Conservation (phyloP, 495 filamentous ascomycete species). For the Xylaria grammica region DNA sequence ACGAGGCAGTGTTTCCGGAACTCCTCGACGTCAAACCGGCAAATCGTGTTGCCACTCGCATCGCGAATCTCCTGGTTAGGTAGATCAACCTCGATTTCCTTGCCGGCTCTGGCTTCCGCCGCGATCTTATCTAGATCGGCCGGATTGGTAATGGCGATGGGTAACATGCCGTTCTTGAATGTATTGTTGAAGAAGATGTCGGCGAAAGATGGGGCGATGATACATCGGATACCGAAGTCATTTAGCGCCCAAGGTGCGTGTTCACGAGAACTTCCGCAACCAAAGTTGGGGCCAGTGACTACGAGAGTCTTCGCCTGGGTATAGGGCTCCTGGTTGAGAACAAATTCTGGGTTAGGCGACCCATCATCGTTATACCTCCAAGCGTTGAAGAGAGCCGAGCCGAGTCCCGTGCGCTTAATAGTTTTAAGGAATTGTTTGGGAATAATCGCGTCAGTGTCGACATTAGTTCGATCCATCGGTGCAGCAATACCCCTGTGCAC, state of each 20-base stretch:
- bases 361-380: conserved; percentile 77
- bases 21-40: conserved; percentile 81
- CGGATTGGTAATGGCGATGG: conserved; percentile 74
- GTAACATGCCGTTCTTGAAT: conserved; percentile 99
- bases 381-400: conserved; percentile 83
- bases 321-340: conserved; percentile 92
- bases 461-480: conserved; percentile 83
- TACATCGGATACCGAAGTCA: conserved; percentile 93
- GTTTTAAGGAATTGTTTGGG: conserved; percentile 99
- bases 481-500: conserved; percentile 86
- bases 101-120: conserved; percentile 79
- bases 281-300: conserved; percentile 93
- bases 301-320: conserved; percentile 87
- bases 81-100: conserved; percentile 91
- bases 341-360: conserved; percentile 75
- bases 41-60: conserved; percentile 70
- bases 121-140: conserved; percentile 71
- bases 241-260: conserved; percentile 97
- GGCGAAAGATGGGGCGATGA: conserved; percentile 91
- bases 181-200: conserved; percentile 99
- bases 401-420: conserved; percentile 96
- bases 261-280: conserved; percentile 91
- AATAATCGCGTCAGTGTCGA: conserved; percentile 98
- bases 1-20: conserved; percentile 94
- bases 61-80: conserved; percentile 83